phyloP scores from a whole-genome alignment of 371 early-diverging fungal genomes.

The Mucor mucedo region DNA sequence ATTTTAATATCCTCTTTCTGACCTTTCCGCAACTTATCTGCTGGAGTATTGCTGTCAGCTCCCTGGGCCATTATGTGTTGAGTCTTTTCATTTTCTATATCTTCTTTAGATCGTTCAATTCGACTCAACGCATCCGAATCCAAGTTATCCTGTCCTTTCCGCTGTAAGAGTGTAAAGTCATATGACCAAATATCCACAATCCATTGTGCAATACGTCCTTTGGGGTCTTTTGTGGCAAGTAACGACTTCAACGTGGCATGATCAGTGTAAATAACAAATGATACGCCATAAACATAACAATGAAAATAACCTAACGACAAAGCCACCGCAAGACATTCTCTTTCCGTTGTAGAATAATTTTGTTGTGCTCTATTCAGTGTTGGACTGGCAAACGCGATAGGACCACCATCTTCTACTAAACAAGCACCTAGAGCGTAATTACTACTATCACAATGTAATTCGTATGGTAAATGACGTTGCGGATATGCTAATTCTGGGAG shows the following conservation, averaged over 20 bases:
- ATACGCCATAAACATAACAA: slow-evolving; percentile 15
- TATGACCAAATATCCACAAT: slow-evolving; percentile 3
- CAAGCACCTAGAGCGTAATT: slow-evolving; percentile 15
- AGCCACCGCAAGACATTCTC: slow-evolving; percentile 8
- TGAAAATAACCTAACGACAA: slow-evolving; percentile 14
- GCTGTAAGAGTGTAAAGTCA: neutral
- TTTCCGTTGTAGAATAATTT: slow-evolving; percentile 11
- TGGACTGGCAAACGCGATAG: slow-evolving; percentile 24
- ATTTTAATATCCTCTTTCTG: too few relatives aligned
- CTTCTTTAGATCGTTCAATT: neutral
- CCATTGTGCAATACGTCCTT: neutral
- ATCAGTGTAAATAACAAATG: slow-evolving; percentile 22
- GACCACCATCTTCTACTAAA: slow-evolving; percentile 15
- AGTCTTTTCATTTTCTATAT: too few relatives aligned
- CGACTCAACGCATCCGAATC: neutral
- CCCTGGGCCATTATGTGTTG: too few relatives aligned
- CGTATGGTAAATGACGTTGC: slow-evolving; percentile 4
- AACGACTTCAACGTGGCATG: too few relatives aligned
- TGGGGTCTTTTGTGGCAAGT: too few relatives aligned
- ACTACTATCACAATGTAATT: too few relatives aligned
- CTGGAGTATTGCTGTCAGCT: neutral
- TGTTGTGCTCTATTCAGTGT: slow-evolving; percentile 1
- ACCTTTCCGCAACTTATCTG: neutral
- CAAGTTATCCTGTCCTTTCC: neutral
- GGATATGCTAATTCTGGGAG: slow-evolving; percentile 14